Evolutionary conservation across 768 basidiomycete genomes (phyloP), one percentile per base, ranked within the genome.

Genomic region (Cytidiella melzeri): DNA sequence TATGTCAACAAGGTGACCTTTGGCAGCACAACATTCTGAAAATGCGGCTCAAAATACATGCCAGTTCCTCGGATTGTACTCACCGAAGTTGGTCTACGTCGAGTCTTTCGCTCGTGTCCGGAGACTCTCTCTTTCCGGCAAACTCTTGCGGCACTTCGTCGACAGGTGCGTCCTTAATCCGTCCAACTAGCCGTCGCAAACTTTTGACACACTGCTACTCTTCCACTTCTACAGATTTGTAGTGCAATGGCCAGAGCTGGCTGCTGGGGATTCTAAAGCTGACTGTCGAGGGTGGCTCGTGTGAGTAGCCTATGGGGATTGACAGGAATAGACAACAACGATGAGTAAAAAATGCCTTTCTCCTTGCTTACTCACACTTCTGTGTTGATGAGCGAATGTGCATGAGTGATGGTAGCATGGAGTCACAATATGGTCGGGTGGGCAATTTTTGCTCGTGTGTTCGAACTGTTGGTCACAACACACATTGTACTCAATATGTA

Each of bases 91-190:
- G 24, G 77, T 99, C 45, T 99, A 96, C 63, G 74, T 97, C 36
- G 96, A 98, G 66, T 92, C 92, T 0, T 96, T 95, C 64, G 93
- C 95, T 6, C 84, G 95, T 4, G 92, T 94, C 1, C 72, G 69
- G 18, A 74, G 76, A 1, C 73, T 97, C 21, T 95, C 91, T 12
- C 72, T 94, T 19, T 92, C 92, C 21, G 95, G 86, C 21, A 90
- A 77, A 58, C 70, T 97, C 28, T 73, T 98, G 23, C 76, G 80
- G 41, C 79, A 78, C n/a, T 69, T 95, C 25, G 92, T 87, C 4
- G 92, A 97, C 63, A 75, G 82, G 89, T 81, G 57, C 55, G 75
- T 56, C 21, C 5, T 13, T 13, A 2, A 36, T 34, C 10, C 25
- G 28, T 49, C 28, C 25, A 43, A 48, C 41, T 43, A 5, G 25